Conservation (phyloP, 805 yeast species). For the Saturnispora serradocipensis region DNA sequence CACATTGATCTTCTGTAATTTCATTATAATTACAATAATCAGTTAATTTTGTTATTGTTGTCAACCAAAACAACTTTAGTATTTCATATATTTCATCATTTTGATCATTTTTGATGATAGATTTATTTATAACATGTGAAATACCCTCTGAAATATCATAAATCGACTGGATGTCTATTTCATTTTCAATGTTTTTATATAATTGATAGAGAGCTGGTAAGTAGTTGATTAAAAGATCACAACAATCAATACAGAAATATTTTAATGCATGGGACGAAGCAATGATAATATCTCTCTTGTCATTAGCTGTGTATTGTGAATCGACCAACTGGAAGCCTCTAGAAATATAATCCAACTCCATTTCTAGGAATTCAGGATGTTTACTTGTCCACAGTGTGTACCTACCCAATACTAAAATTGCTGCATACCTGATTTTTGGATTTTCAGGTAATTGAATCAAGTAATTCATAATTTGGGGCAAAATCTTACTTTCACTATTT, state of each 20-base stretch:
- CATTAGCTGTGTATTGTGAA: conserved; percentile 8
- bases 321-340: conserved; percentile 45
- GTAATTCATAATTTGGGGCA: conserved; percentile 69
- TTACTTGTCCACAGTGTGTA: conserved; percentile 91
- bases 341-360: conserved; percentile 76
- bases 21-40: conserved; percentile 11
- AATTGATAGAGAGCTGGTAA: conserved; percentile 69
- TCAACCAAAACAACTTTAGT: conserved; percentile 54
- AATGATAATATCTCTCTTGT: conserved; percentile 43
- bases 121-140: conserved; percentile 64
- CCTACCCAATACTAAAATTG: conserved; percentile 88
- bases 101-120: conserved; percentile 7
- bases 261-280: conserved; percentile 92
- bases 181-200: conserved; percentile 46
- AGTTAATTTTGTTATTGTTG: conserved; percentile 40
- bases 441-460: conserved; percentile 72
- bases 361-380: conserved; percentile 74
- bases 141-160: conserved; percentile 84
- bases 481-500: conserved; percentile 46
- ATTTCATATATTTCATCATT: conserved; percentile 39
- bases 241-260: conserved; percentile 92
- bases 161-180: conserved; percentile 58
- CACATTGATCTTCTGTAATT: conserved; percentile 29
- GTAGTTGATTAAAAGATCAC: conserved; percentile 50
- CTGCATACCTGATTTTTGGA: conserved; percentile 81